These are phyloP conservation scores for Gossypioides kirkii DNA, from an alignment of 345 rosid species.

Conservation along the genomic window DNA sequence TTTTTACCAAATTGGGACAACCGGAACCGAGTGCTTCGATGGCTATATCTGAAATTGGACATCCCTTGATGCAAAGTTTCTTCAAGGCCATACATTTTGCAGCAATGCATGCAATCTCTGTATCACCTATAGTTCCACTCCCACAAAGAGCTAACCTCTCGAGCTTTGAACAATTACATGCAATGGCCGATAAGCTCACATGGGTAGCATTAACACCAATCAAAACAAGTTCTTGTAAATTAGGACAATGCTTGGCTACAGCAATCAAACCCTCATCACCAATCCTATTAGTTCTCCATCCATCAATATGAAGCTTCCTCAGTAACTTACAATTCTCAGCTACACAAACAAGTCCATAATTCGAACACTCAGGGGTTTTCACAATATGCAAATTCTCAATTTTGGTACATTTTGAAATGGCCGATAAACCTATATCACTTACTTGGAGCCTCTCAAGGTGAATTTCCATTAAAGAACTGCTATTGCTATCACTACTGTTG, in stretches of 20 bases:
- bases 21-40: constrained; percentile 69
- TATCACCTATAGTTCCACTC: constrained; percentile 62
- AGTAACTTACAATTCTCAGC: constrained; percentile 64
- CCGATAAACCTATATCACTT: constrained; percentile 55
- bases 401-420: constrained; percentile 50
- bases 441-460: constrained; percentile 82
- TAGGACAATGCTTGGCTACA: constrained; percentile 53
- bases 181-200: constrained; percentile 44
- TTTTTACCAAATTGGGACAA: constrained; percentile 70
- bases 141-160: constrained; percentile 80
- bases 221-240: constrained; percentile 75
- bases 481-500: not conserved
- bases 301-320: constrained; percentile 86
- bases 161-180: constrained; percentile 51
- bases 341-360: constrained; percentile 52
- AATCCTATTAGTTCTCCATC: constrained; percentile 77
- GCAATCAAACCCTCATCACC: constrained; percentile 81
- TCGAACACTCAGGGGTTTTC: constrained; percentile 70
- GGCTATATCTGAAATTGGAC: constrained; percentile 55
- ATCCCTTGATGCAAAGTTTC: constrained; percentile 83
- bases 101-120: constrained; percentile 60
- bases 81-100: constrained; percentile 58
- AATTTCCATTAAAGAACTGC: constrained; percentile 38
- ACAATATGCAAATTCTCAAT: constrained; percentile 69
- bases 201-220: constrained; percentile 72